These are phyloP conservation scores for Picochlorum sp. DNA, from an alignment of 139 green algal species.

Conservation along the genomic window DNA sequence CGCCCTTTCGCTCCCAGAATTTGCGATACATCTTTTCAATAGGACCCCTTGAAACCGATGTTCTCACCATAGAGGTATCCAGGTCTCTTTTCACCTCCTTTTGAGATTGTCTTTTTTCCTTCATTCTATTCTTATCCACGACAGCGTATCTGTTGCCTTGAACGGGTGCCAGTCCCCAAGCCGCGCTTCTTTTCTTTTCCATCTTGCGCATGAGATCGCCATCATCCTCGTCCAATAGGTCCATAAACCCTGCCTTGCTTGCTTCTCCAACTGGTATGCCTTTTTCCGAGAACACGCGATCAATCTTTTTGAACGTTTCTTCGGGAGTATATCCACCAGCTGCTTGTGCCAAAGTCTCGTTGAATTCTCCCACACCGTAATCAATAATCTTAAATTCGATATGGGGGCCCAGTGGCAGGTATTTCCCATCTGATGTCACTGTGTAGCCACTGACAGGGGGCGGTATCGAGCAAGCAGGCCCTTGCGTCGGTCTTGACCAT, in stretches of 20 bases:
- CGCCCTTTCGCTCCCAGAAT: conserved; percentile 29
- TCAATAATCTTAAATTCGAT: conserved; percentile 20
- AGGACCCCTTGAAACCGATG: neutral
- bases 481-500: neutral
- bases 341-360: conserved; percentile 2
- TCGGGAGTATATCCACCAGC: conserved; percentile 1
- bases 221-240: neutral
- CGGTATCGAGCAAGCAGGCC: neutral
- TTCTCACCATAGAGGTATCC: neutral
- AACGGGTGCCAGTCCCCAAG: neutral
- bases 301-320: neutral
- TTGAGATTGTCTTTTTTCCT: neutral
- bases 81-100: neutral
- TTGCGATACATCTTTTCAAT: conserved; percentile 7
- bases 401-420: conserved; percentile 14
- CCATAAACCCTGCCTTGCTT: neutral
- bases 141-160: neutral
- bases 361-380: conserved; percentile 6
- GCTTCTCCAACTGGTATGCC: neutral
- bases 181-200: neutral
- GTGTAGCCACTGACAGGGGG: conserved; percentile 3
- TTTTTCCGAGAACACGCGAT: neutral
- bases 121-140: neutral
- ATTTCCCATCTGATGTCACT: conserved; percentile 4
- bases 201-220: neutral